These are phyloP conservation scores for Plasmodium reichenowi DNA, from an alignment of 169 alveolate species.

Conservation along the genomic window DNA sequence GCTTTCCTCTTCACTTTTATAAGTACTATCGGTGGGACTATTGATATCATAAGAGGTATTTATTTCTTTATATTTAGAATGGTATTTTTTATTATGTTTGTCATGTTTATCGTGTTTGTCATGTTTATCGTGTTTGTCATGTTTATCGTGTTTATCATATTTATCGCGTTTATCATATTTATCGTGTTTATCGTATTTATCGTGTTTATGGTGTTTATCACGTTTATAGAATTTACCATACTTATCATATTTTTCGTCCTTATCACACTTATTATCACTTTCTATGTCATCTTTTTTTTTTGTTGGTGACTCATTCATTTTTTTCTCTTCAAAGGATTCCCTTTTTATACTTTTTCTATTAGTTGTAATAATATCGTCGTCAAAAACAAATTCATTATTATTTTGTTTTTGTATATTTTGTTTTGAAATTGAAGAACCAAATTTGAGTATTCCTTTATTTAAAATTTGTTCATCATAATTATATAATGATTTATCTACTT, in stretches of 20 bases:
- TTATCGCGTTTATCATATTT: no score
- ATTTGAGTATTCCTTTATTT: conserved; percentile 63
- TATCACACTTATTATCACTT: background rate
- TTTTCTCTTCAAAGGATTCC: conserved; percentile 34
- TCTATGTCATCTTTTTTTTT: conserved; percentile 25
- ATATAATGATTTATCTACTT: conserved; percentile 31
- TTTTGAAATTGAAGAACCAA: conserved; percentile 41
- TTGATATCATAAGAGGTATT: no score
- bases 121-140: background rate
- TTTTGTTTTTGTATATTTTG: conserved; percentile 10
- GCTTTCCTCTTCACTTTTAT: no score
- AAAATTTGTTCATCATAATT: conserved; percentile 65
- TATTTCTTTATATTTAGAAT: no score
- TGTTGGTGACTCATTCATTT: background rate
- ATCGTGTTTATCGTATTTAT: no score
- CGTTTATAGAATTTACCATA: background rate
- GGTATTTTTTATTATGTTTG: no score
- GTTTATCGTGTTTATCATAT: background rate
- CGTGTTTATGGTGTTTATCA: no score
- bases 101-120: no score
- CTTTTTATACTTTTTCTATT: conserved; percentile 36
- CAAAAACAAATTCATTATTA: conserved; percentile 37
- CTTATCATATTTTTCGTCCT: background rate
- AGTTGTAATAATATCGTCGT: conserved; percentile 4
- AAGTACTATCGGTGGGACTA: no score